These are phyloP conservation scores for Fusarium foetens DNA, from an alignment of 2,329 filamentous ascomycete species.

Conservation along the genomic window DNA sequence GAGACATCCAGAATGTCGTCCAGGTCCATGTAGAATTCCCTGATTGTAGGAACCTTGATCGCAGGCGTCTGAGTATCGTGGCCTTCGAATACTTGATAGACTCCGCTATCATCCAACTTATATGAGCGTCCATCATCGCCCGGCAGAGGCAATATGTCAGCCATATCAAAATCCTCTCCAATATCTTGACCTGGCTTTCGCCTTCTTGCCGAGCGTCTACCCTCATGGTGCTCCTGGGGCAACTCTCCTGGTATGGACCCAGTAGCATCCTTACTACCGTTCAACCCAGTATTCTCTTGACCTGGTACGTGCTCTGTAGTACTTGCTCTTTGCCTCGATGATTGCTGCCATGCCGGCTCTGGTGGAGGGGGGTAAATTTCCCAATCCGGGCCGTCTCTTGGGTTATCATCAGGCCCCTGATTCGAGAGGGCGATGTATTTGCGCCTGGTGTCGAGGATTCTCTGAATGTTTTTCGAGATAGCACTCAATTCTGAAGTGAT, in stretches of 20 bases:
- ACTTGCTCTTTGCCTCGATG: conserved; percentile 29
- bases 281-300: conserved; percentile 30
- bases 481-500: conserved; percentile 84
- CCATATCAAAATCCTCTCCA: conserved; percentile 89
- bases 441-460: conserved; percentile 85
- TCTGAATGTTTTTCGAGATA: conserved; percentile 92
- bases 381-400: conserved; percentile 85
- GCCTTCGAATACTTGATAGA: conserved; percentile 91
- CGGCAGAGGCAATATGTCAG: conserved; percentile 80
- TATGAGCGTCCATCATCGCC: conserved; percentile 77
- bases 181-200: conserved; percentile 91
- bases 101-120: conserved; percentile 81
- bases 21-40: conserved; percentile 95
- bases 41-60: conserved; percentile 86
- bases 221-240: conserved; percentile 42
- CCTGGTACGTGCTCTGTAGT: conserved; percentile 30
- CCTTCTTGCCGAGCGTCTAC: conserved; percentile 64
- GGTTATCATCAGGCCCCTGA: conserved; percentile 85
- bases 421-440: conserved; percentile 89
- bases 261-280: conserved; percentile 20
- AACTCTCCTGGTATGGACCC: conserved; percentile 12
- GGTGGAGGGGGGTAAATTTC: conserved; percentile 91
- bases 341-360: conserved; percentile 80
- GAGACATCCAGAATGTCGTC: conserved; percentile 89
- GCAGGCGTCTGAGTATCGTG: conserved; percentile 72